Evolutionary conservation across 2,329 filamentous ascomycete species (phyloP).

Genomic region (Trichoderma afroharzianum): DNA sequence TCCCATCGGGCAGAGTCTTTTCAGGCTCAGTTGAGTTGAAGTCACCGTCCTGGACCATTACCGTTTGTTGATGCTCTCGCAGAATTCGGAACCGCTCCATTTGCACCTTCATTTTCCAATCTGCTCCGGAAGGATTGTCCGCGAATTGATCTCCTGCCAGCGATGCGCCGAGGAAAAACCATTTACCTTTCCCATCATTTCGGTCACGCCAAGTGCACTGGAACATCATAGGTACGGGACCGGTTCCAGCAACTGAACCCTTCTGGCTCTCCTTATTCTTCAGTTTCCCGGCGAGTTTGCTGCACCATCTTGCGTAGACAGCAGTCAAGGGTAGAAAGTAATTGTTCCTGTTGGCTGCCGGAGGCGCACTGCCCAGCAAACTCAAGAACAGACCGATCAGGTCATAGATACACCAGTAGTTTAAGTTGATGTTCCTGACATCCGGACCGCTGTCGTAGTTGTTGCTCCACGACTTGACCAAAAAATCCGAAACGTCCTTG

Average conservation of each 20-base stretch:
- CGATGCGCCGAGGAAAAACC: background rate
- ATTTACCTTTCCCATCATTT: background rate
- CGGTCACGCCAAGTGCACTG: background rate
- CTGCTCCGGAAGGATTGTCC: background rate
- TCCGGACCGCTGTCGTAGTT: background rate
- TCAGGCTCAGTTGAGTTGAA: background rate
- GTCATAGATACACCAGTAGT: background rate
- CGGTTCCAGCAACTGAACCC: background rate
- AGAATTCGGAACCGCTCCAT: background rate
- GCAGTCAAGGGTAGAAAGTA: background rate
- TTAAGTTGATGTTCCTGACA: background rate
- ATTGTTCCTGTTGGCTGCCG: background rate
- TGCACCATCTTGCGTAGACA: background rate
- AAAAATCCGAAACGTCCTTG: background rate
- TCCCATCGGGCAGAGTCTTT: background rate
- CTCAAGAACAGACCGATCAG: background rate
- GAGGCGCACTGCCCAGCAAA: background rate
- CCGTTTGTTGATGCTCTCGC: background rate
- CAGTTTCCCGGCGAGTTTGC: background rate
- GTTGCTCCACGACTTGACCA: background rate
- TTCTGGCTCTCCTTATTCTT: background rate
- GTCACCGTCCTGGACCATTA: background rate
- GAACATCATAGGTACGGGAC: background rate
- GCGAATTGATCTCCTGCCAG: too few relatives aligned
- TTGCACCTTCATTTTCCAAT: background rate